Evolutionary conservation across 129 eudicot species (phyloP).

Genomic region (Lonicera japonica): DNA sequence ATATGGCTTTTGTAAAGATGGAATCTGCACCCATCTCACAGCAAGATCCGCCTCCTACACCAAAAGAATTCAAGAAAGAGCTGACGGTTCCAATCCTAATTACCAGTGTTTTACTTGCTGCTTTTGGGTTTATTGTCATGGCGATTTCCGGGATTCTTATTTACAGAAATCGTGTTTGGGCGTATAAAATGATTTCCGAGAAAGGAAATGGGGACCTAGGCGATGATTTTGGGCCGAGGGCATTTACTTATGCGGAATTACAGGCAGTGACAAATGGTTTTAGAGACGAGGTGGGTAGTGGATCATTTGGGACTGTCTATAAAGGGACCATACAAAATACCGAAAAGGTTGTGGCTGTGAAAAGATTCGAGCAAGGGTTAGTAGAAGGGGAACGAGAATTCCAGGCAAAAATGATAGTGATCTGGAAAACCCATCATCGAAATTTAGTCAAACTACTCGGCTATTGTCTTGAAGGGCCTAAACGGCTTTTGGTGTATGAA

Average conservation of each 20-base stretch:
- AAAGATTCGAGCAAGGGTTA: slow-evolving; percentile 19
- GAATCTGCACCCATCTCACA: not conserved
- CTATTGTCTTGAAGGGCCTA: slow-evolving; percentile 27
- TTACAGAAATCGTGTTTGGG: slow-evolving; percentile 1
- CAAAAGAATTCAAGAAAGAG: slow-evolving; percentile 1
- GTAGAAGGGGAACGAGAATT: slow-evolving; percentile 32
- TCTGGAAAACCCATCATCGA: slow-evolving; percentile 35
- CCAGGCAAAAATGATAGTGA: slow-evolving; percentile 28
- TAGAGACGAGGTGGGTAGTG: slow-evolving; percentile 32
- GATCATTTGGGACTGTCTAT: slow-evolving; percentile 37
- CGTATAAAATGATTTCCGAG: not conserved
- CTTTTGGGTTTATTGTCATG: not conserved
- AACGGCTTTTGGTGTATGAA: slow-evolving; percentile 32
- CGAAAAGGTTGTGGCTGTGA: slow-evolving; percentile 29
- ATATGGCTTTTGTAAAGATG: slow-evolving; percentile 13
- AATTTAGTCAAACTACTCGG: slow-evolving; percentile 26
- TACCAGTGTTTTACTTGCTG: slow-evolving; percentile 3
- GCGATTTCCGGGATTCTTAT: slow-evolving; percentile 3
- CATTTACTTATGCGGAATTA: slow-evolving; percentile 30
- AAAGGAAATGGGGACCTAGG: not conserved
- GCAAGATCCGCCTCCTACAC: too few relatives aligned
- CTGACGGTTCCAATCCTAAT: slow-evolving; percentile 9
- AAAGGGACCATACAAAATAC: slow-evolving; percentile 23
- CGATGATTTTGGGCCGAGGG: slow-evolving; percentile 4
- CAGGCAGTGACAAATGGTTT: slow-evolving; percentile 23